Percentiles rank a stretch among this genome's conserved stretches.
These are phyloP conservation scores for Colletotrichum trifolii DNA, from an alignment of 2,329 filamentous ascomycete genomes.

Conservation along the genomic window DNA sequence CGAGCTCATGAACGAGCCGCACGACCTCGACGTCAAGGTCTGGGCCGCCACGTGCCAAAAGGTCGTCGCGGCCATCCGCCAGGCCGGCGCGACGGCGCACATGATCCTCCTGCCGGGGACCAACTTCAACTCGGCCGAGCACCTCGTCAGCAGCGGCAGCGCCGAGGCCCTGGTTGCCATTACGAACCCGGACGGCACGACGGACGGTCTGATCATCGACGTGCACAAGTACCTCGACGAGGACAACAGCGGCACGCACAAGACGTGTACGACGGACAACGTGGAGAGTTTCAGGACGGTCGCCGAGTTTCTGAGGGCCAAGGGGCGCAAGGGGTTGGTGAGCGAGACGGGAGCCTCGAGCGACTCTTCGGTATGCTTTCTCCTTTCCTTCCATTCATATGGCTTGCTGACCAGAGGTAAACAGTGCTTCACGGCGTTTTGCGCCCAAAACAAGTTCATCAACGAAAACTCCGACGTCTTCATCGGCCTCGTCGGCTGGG, in stretches of 20 bases:
- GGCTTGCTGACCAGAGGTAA: neutral
- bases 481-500: conserved; percentile 59
- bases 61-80: conserved; percentile 73
- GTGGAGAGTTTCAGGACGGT: conserved; percentile 59
- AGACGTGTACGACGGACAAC: conserved; percentile 65
- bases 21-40: conserved; percentile 64
- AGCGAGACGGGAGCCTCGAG: conserved; percentile 64
- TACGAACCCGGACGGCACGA: conserved; percentile 69
- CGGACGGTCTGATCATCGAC: conserved; percentile 66
- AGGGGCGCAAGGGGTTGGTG: conserved; percentile 60
- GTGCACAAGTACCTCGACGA: conserved; percentile 71
- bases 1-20: conserved; percentile 78
- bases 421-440: conserved; percentile 56
- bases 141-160: conserved; percentile 60
- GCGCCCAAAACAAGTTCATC: conserved; percentile 59
- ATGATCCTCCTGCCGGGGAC: conserved; percentile 74
- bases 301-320: conserved; percentile 57
- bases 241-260: conserved; percentile 65
- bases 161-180: conserved; percentile 63
- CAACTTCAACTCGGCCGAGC: conserved; percentile 64
- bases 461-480: conserved; percentile 59
- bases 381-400: neutral
- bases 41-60: conserved; percentile 72
- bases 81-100: conserved; percentile 70
- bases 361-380: conserved; percentile 49